Percentiles rank a stretch among this genome's conserved stretches.
Evolutionary conservation across 2,329 filamentous ascomycete genomes (phyloP).

Genomic region (Magnaporthales sp.): DNA sequence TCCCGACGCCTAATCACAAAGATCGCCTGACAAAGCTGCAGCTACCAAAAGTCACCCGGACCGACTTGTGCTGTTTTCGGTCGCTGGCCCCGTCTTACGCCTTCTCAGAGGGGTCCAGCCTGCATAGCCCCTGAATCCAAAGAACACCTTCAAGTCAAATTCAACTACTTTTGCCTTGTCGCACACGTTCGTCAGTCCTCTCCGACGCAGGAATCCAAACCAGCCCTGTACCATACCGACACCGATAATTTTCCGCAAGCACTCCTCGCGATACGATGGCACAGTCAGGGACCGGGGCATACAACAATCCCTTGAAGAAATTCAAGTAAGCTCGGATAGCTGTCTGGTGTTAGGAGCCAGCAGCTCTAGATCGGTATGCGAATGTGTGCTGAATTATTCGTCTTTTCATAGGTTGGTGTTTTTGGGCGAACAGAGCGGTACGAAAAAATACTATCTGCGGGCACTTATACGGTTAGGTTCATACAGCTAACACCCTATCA

Average conservation of each 20-base stretch:
- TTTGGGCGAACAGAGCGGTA: slow-evolving; percentile 97
- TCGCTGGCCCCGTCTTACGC: neutral
- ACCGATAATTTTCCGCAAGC: neutral
- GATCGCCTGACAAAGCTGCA: neutral
- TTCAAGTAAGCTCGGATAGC: slow-evolving; percentile 72
- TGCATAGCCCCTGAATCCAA: neutral
- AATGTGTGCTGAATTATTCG: neutral
- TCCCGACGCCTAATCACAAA: neutral
- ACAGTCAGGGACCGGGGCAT: slow-evolving; percentile 65
- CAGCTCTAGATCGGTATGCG: neutral
- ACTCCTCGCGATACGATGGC: slow-evolving; percentile 54
- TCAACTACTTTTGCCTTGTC: neutral
- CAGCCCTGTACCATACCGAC: neutral
- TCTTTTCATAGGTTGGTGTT: slow-evolving; percentile 69
- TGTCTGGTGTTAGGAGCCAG: neutral
- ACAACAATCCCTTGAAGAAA: slow-evolving; percentile 99
- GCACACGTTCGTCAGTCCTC: neutral
- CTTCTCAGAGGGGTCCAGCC: neutral
- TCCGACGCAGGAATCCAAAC: neutral
- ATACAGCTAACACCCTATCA: neutral
- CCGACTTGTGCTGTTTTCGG: neutral
- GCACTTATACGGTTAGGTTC: neutral
- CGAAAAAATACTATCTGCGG: slow-evolving; percentile 18
- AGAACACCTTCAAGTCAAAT: neutral
- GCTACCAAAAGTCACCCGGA: neutral